A percentile compares a stretch with the other conserved stretches of the same genome.
Conservation (phyloP, 805 yeast species). For the Ogataea polymorpha region DNA sequence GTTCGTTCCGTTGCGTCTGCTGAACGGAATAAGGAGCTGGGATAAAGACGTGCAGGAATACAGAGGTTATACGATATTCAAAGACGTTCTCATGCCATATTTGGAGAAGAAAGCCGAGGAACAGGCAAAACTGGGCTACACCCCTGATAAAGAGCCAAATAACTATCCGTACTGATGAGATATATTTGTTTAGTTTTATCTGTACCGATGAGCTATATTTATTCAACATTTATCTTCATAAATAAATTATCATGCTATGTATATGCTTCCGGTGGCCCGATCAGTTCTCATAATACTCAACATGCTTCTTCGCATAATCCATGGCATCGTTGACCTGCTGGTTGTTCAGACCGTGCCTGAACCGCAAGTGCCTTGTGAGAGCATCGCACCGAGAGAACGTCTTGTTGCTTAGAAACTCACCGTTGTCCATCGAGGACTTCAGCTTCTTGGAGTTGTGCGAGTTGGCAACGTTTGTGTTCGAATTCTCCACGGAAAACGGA, state of each 20-base stretch:
- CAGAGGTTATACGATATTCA: constrained; percentile 54
- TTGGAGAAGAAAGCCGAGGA: constrained; percentile 44
- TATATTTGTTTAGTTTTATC: too few species aligned
- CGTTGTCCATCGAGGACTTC: constrained; percentile 25
- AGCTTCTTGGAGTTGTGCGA: constrained; percentile 39
- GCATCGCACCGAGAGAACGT: constrained; percentile 95
- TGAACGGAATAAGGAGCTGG: constrained; percentile 61
- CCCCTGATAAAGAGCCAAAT: constrained; percentile 38
- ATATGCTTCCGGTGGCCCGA: constrained; percentile 3
- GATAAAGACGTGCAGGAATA: constrained; percentile 55
- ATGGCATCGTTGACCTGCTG: constrained; percentile 67
- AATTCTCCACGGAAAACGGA: constrained; percentile 28
- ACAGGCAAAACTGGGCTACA: constrained; percentile 44
- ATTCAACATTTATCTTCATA: not conserved
- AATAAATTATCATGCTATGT: constrained; percentile 9
- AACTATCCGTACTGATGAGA: constrained; percentile 39
- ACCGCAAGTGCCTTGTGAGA: constrained; percentile 86
- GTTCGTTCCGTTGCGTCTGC: constrained; percentile 55
- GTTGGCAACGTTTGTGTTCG: constrained; percentile 29
- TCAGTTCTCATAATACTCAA: constrained; percentile 48
- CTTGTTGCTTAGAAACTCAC: constrained; percentile 40
- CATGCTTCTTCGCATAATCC: constrained; percentile 73
- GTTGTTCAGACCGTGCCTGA: constrained; percentile 75
- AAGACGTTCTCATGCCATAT: constrained; percentile 54
- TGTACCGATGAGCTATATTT: not conserved